Conservation (phyloP, 2,329 filamentous ascomycete genomes). For the Magnaporthiopsis incrustans region DNA sequence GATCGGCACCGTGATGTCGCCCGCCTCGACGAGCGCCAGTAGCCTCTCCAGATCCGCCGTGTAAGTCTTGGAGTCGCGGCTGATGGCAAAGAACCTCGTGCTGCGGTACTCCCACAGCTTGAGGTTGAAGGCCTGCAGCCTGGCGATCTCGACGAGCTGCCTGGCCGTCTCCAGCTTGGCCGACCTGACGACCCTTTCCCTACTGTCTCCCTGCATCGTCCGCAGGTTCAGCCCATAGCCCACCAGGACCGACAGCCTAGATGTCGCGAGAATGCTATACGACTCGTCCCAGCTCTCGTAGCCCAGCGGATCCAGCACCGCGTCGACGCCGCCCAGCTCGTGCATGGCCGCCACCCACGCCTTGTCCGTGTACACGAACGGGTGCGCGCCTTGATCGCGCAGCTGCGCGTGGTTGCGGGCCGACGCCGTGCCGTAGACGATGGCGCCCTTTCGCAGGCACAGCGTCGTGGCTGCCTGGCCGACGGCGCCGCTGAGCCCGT, state of each 20-base stretch:
- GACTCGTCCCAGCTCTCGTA: slow-evolving; percentile 43
- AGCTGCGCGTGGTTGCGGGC: slow-evolving; percentile 34
- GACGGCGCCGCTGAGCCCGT: slow-evolving; percentile 42
- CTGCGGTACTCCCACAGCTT: slow-evolving; percentile 16
- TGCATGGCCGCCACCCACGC: slow-evolving; percentile 39
- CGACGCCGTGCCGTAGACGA: slow-evolving; percentile 41
- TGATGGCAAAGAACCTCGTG: slow-evolving; percentile 28
- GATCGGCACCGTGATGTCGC: slow-evolving; percentile 26
- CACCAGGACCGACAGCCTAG: slow-evolving; percentile 20
- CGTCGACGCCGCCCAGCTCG: slow-evolving; percentile 35
- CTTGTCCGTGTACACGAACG: slow-evolving; percentile 41
- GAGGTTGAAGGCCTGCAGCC: slow-evolving; percentile 22
- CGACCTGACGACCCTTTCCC: background rate
- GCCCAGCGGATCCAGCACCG: slow-evolving; percentile 40
- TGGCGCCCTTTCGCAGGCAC: slow-evolving; percentile 33
- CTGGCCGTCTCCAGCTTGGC: slow-evolving; percentile 18
- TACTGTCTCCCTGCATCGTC: slow-evolving; percentile 12
- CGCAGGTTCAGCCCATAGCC: slow-evolving; percentile 29
- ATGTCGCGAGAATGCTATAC: slow-evolving; percentile 31
- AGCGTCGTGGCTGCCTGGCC: slow-evolving; percentile 34
- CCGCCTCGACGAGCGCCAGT: slow-evolving; percentile 22
- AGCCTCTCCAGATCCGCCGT: slow-evolving; percentile 22
- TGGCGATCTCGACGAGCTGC: slow-evolving; percentile 22
- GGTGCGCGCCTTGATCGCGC: slow-evolving; percentile 27
- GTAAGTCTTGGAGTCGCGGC: slow-evolving; percentile 25